Base-by-base conservation (phyloP, 2,329 filamentous ascomycete genomes). In the Nakataea oryzae region DNA sequence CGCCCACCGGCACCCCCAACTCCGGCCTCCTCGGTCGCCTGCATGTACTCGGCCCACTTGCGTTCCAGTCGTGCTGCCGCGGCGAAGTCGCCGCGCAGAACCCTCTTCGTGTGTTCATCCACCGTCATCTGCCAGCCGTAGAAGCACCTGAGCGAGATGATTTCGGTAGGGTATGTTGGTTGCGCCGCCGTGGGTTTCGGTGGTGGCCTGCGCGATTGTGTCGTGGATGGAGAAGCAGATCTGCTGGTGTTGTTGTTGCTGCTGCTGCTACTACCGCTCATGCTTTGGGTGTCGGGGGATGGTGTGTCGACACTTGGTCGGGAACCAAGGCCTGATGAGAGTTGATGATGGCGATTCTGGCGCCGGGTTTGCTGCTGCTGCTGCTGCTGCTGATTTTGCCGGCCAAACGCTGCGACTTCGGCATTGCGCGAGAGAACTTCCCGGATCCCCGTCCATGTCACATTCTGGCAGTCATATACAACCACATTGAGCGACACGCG, bases 101-200 rank as follows among this genome's bases (percentile, higher is more conserved):
- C 90, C 4, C 93, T 85, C 76, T 93, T 93, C 61, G 87, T 92
- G 74, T 97, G 93, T 73, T 97, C 92, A 67, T 97, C 89, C 5
- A 97, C 92, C 0, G 92, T 97, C 76, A 91, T 90, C 75, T 97
- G 93, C 85, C 91, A 97, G 55, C 89, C 91, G 73, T 96, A 96
- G 77, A 93, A 97, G 74, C 92, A 96, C 74, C 96, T 97, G 56
- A 97, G 81, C 7, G 86, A 81, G 64, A 97, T 91, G 63, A 96
- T 85, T 71, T 96, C 88, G 1, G 85, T 84, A 0, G 91, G 90
- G 68, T 87, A 93, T 0, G 82, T 82, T 12, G 80, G 61, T 2
- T 57, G 50, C 24, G 70, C 0, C 69, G 67, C 30, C 6, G 67
- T 64, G 1, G 64, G 50, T 3, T 27, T 54, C n/a, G 29, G 29